These are phyloP conservation scores for Podaxis pistillaris DNA, from an alignment of 768 basidiomycete species.

Conservation along the genomic window DNA sequence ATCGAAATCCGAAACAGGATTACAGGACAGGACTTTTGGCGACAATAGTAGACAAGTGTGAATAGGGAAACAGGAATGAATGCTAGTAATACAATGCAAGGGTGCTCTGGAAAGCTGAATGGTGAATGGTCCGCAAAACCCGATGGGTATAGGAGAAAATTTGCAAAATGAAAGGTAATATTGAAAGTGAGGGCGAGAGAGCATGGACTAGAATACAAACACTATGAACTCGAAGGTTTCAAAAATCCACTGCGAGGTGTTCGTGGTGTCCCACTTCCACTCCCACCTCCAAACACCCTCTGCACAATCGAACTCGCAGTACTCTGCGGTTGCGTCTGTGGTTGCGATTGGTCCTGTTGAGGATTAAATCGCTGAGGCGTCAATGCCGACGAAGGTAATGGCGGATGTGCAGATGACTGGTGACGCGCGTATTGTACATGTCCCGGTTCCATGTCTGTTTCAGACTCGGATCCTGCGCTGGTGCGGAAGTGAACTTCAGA, in stretches of 20 bases:
- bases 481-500: conserved; percentile 52
- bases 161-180: neutral
- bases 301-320: conserved; percentile 6
- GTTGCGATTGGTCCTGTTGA: neutral
- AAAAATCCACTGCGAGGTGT: conserved; percentile 3
- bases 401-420: conserved; percentile 3
- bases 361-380: conserved; percentile 11
- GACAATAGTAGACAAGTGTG: neutral
- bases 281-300: conserved; percentile 7
- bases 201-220: neutral
- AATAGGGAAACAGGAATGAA: neutral
- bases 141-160: neutral
- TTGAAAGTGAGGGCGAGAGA: neutral
- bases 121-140: conserved; percentile 1
- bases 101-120: neutral
- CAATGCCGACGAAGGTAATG: conserved; percentile 9
- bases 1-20: too few species aligned
- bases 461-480: conserved; percentile 28
- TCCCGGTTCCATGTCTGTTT: neutral
- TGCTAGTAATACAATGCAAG: conserved; percentile 4
- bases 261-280: conserved; percentile 4
- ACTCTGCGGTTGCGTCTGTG: neutral
- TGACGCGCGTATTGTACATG: conserved; percentile 4
- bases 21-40: neutral
- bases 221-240: neutral